Evolutionary conservation across 805 yeast genomes (phyloP), one percentile per base, ranked within the genome.

Genomic region (Pichia exigua): DNA sequence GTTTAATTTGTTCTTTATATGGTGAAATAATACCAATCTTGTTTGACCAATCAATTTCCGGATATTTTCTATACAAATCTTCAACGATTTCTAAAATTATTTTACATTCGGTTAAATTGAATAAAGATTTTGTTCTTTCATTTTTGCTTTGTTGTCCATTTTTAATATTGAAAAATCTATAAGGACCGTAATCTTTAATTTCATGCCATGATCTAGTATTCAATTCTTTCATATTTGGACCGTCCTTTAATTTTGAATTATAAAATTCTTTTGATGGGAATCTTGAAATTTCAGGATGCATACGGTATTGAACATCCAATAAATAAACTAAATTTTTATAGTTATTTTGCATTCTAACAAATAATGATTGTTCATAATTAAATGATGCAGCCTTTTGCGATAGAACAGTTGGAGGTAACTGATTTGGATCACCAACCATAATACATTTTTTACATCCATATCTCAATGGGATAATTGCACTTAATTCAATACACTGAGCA

Each of bases 401-500:
- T 20, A 94, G 69, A 12, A 92, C 98, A 0, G 99, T 92, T 0
- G 99, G 99, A 0, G 99, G 99, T 56, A 94, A 75, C 70, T 94
- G 99, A 65, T 94, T 91, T 2, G 98, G 98, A 71, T 94, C 99
- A 65, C 99, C 99, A 45, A 94, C 99, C 95, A 94, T 86, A 46
- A 94, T 85, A 70, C 98, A 92, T 50, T 82, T 81, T 54, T 77
- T 82, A 60, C 95, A 87, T 1, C 98, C 98, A 65, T 91, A 94
- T 61, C 95, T 74, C 57, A 94, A 72, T 0, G 99, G 99, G 60
- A 92, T 92, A 26, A 94, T 77, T 0, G 95, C 87, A 9, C 97
- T 88, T 38, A 92, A 65, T 64, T 92, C 99, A 41, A 94, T 91
- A 79, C 96, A 86, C 67, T 92, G 99, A 59, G 97, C 95, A 2